phyloP scores from a whole-genome alignment of 176 grass and related monocot species.

The Saccharum officinarum region DNA sequence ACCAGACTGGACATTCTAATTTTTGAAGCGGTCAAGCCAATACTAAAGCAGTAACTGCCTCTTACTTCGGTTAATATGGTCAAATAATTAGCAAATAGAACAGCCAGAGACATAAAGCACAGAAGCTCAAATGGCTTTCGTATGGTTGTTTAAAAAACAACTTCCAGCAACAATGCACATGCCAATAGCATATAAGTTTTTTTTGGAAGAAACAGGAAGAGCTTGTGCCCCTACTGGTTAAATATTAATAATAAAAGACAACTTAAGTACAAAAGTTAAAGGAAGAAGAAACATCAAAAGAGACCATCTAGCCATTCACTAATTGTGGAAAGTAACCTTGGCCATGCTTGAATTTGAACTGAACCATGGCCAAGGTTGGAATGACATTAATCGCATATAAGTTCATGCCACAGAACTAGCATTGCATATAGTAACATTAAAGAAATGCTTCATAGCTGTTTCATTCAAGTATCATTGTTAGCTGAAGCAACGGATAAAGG shows the following conservation, averaged over 20 bases:
- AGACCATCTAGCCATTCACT: not conserved
- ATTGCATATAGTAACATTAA: not conserved
- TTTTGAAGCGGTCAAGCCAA: not conserved
- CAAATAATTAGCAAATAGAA: not conserved
- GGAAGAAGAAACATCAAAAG: not conserved
- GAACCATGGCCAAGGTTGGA: not conserved
- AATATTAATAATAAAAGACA: not conserved
- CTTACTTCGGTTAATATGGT: not conserved
- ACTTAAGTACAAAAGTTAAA: not conserved
- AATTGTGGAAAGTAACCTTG: not conserved
- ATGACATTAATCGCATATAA: not conserved
- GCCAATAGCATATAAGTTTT: slow-evolving; percentile 3
- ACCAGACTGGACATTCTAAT: not conserved
- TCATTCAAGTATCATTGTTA: not conserved
- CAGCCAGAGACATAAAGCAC: not conserved
- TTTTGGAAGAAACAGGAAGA: not conserved
- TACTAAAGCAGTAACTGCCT: not conserved
- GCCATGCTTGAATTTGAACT: not conserved
- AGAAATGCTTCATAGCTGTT: not conserved
- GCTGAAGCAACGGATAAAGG: not conserved
- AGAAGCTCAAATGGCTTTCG: not conserved
- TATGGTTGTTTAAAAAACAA: not conserved
- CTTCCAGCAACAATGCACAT: slow-evolving; percentile 5
- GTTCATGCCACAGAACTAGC: not conserved
- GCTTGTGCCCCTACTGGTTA: not conserved